phyloP scores from a whole-genome alignment of 2,329 filamentous ascomycete genomes.

The Stagonosporopsis cucurbitacearum region DNA sequence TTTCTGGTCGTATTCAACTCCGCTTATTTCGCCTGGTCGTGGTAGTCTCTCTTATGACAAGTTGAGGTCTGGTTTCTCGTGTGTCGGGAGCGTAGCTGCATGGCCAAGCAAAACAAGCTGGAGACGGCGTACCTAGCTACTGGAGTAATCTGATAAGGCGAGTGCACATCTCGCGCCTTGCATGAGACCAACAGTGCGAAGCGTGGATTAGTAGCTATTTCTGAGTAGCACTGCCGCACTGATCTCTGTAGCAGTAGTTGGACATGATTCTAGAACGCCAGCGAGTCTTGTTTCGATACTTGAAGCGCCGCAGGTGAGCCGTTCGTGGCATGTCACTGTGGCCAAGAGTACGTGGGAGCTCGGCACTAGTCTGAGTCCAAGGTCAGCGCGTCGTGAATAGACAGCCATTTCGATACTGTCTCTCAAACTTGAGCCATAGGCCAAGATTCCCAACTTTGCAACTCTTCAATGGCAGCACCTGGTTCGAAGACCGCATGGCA shows the following conservation, averaged over 20 bases:
- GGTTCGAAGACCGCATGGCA: too few species aligned
- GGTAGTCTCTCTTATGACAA: neutral
- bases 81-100: neutral
- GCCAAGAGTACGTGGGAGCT: neutral
- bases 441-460: neutral
- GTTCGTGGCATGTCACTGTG: slow-evolving; percentile 12
- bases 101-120: neutral
- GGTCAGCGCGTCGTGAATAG: neutral
- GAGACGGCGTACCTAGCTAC: neutral
- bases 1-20: neutral
- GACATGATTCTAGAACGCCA: neutral
- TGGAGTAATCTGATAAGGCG: neutral
- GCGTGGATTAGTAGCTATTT: neutral
- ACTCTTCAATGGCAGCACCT: too few species aligned
- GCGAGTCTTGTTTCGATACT: neutral
- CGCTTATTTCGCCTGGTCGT: neutral
- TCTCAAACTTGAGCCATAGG: neutral
- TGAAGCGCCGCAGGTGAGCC: neutral
- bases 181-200: neutral
- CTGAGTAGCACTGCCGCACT: too few species aligned
- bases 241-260: neutral
- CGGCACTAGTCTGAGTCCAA: neutral
- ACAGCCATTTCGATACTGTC: neutral
- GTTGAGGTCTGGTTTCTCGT: neutral
- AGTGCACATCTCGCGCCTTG: neutral